Conservation (phyloP, 2,329 filamentous ascomycete species). For the Colletotrichum australisinense region DNA sequence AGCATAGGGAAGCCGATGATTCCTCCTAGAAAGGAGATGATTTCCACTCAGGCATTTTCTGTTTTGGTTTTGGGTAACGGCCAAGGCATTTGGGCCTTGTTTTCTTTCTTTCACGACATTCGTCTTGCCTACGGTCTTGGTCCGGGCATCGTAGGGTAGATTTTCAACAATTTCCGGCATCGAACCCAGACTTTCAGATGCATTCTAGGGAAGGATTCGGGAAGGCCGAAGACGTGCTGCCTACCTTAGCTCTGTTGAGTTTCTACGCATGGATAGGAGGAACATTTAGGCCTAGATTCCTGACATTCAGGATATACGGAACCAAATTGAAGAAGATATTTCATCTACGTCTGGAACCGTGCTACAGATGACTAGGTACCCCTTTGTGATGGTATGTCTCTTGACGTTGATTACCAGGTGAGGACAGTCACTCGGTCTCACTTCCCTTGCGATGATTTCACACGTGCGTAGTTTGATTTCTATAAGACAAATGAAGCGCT, state of each 20-base stretch:
- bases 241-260: neutral
- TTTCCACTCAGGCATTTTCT: neutral
- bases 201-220: neutral
- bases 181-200: neutral
- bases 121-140: neutral
- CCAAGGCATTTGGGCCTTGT: neutral
- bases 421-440: neutral
- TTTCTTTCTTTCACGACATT: neutral
- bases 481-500: neutral
- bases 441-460: neutral
- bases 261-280: neutral
- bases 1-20: constrained; percentile 27
- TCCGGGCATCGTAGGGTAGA: neutral
- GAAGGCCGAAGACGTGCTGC: neutral
- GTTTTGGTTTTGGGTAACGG: neutral
- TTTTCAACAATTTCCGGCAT: neutral
- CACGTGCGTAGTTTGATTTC: neutral
- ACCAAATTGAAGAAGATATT: constrained; percentile 4
- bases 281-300: neutral
- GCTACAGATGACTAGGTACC: neutral
- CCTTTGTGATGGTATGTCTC: neutral
- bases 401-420: neutral
- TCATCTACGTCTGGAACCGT: neutral
- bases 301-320: neutral
- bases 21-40: constrained; percentile 13